Percentiles rank a stretch among this genome's conserved stretches.
Evolutionary conservation across 441 rosid genomes (phyloP).

Genomic region (Populus hybrid): DNA sequence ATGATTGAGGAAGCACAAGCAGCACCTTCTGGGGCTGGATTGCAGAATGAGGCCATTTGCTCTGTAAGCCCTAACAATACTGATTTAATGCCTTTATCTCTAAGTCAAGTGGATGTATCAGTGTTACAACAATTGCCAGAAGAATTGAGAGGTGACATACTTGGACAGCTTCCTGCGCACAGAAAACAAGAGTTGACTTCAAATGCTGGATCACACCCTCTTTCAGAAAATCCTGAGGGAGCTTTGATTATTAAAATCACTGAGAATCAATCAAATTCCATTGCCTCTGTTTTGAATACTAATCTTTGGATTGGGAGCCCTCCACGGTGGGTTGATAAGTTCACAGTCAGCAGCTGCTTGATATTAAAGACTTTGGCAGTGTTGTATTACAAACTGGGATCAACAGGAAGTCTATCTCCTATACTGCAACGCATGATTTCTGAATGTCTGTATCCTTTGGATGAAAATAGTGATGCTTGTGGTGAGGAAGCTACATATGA

Average conservation of each 20-base stretch:
- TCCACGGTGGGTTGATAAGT: constrained; percentile 70
- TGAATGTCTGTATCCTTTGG: constrained; percentile 26
- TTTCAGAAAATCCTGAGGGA: constrained; percentile 33
- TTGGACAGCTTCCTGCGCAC: constrained; percentile 61
- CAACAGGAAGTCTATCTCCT: constrained; percentile 50
- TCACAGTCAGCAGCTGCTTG: constrained; percentile 49
- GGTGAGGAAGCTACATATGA: constrained; percentile 44
- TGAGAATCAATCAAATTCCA: constrained; percentile 32
- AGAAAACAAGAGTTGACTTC: constrained; percentile 37
- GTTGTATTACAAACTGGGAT: constrained; percentile 45
- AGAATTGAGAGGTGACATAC: constrained; percentile 62
- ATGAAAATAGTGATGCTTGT: constrained; percentile 40
- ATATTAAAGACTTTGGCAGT: constrained; percentile 51
- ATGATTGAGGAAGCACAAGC: constrained; percentile 24
- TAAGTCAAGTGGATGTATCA: constrained; percentile 76
- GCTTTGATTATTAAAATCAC: constrained; percentile 17
- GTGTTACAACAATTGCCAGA: constrained; percentile 85
- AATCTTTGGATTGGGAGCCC: constrained; percentile 78
- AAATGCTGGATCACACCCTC: constrained; percentile 29
- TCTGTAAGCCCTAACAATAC: constrained; percentile 22
- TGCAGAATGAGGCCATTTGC: constrained; percentile 25
- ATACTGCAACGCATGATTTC: constrained; percentile 50
- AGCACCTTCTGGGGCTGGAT: constrained; percentile 28
- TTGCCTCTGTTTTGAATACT: constrained; percentile 18
- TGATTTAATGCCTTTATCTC: constrained; percentile 69